Evolutionary conservation across 768 basidiomycete genomes (phyloP).

Genomic region (Clitopilus hobsonii): DNA sequence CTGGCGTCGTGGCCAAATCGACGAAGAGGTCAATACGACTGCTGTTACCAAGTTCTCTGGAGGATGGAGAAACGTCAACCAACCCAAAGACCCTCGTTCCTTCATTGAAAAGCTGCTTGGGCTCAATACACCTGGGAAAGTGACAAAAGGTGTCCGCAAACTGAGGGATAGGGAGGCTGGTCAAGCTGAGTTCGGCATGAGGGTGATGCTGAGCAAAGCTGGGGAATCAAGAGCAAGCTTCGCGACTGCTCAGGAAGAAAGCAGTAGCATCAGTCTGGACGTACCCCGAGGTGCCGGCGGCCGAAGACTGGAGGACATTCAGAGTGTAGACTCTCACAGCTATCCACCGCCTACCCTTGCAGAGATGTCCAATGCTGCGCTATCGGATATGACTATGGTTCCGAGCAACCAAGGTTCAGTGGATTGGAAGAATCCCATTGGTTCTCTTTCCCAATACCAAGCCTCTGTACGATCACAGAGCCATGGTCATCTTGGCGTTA

Average conservation of each 20-base stretch:
- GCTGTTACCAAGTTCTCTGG: slow-evolving; percentile 86
- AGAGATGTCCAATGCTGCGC: slow-evolving; percentile 29
- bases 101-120: slow-evolving; percentile 75
- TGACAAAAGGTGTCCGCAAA: slow-evolving; percentile 82
- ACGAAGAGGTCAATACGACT: slow-evolving; percentile 94
- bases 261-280: slow-evolving; percentile 37
- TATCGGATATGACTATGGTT: slow-evolving; percentile 28
- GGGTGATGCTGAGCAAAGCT: slow-evolving; percentile 57
- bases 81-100: slow-evolving; percentile 67
- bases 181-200: slow-evolving; percentile 51
- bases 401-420: slow-evolving; percentile 14
- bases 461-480: slow-evolving; percentile 49
- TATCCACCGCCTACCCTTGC: slow-evolving; percentile 49
- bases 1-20: slow-evolving; percentile 81
- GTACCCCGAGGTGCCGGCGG: slow-evolving; percentile 38
- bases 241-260: slow-evolving; percentile 29
- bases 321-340: slow-evolving; percentile 59
- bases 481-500: slow-evolving; percentile 54
- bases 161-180: slow-evolving; percentile 78
- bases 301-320: slow-evolving; percentile 60
- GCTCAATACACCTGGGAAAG: slow-evolving; percentile 64
- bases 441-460: slow-evolving; percentile 47
- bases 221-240: slow-evolving; percentile 35
- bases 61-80: slow-evolving; percentile 86
- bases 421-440: slow-evolving; percentile 29